A percentile compares a stretch with the other conserved stretches of the same genome.
Conservation (phyloP, 2,329 filamentous ascomycete genomes). For the Metarhizium robertsii region DNA sequence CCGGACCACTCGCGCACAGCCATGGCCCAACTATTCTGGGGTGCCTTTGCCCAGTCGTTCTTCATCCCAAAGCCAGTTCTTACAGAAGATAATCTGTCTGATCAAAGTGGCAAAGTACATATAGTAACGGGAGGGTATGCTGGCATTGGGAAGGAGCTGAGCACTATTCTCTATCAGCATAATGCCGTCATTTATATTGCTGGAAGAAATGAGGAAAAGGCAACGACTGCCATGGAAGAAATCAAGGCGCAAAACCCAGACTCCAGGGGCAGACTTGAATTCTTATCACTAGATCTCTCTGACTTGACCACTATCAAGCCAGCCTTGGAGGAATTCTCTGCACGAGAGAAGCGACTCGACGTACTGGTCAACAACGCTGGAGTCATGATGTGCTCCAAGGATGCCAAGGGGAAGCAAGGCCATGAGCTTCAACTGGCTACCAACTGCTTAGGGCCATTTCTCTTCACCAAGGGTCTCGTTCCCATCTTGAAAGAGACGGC, state of each 20-base stretch:
- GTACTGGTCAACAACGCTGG: constrained; percentile 37
- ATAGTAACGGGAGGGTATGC: constrained; percentile 38
- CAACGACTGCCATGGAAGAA: constrained; percentile 30
- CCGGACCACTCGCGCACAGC: neutral
- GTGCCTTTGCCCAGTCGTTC: neutral
- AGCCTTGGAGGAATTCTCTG: constrained; percentile 22
- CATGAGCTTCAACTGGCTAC: constrained; percentile 27
- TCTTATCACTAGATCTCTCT: constrained; percentile 35
- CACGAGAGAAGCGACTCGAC: constrained; percentile 23
- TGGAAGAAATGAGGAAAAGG: constrained; percentile 36
- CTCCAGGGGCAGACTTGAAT: constrained; percentile 30
- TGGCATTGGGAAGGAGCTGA: constrained; percentile 41
- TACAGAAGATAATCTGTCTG: constrained; percentile 5
- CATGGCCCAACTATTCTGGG: neutral
- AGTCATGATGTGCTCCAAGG: constrained; percentile 31
- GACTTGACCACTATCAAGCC: constrained; percentile 26
- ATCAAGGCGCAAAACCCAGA: constrained; percentile 28
- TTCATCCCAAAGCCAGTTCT: constrained; percentile 5
- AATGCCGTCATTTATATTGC: constrained; percentile 48
- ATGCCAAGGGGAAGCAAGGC: constrained; percentile 29
- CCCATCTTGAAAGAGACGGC: constrained; percentile 5
- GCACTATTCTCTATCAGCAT: constrained; percentile 41
- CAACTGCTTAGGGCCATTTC: constrained; percentile 4
- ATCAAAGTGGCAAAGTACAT: constrained; percentile 26
- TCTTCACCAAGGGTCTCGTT: constrained; percentile 3